Conservation (phyloP, 2,329 filamentous ascomycete genomes). For the Penicillium polonicum region DNA sequence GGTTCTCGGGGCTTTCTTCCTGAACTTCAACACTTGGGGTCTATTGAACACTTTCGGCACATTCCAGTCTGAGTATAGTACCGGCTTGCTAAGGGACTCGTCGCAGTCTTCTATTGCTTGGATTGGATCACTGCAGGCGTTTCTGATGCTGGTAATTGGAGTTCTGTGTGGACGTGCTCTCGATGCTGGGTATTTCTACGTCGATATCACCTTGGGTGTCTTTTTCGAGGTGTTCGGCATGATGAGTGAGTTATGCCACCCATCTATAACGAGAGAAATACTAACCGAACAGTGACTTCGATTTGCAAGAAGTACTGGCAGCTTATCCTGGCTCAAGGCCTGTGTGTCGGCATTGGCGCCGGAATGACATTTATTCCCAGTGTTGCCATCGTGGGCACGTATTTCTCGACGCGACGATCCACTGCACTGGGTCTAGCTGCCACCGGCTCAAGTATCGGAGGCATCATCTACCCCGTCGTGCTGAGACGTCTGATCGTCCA, state of each 20-base stretch:
- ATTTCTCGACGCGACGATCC: conserved; percentile 42
- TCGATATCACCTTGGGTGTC: background rate
- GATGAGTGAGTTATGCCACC: background rate
- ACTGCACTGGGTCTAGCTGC: conserved; percentile 42
- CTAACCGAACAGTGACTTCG: background rate
- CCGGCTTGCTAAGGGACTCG: conserved; percentile 21
- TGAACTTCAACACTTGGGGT: conserved; percentile 35
- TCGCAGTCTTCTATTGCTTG: conserved; percentile 42
- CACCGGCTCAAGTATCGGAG: conserved; percentile 42
- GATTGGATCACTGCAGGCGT: conserved; percentile 46
- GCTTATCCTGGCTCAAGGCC: background rate
- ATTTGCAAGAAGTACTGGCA: background rate
- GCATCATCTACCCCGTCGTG: conserved; percentile 49
- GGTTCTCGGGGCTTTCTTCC: conserved; percentile 28
- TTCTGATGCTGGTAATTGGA: conserved; percentile 45
- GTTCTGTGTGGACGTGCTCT: conserved; percentile 41
- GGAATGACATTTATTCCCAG: conserved; percentile 45
- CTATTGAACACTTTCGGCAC: conserved; percentile 39
- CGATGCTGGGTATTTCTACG: conserved; percentile 42
- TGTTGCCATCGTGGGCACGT: conserved; percentile 42
- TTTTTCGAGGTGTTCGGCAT: background rate
- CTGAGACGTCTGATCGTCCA: conserved; percentile 20
- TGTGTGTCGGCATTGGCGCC: conserved; percentile 38
- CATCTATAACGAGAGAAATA: background rate
- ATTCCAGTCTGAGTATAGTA: conserved; percentile 43